Evolutionary conservation across 306 rosid species (phyloP).

Genomic region (Cucumis melo): DNA sequence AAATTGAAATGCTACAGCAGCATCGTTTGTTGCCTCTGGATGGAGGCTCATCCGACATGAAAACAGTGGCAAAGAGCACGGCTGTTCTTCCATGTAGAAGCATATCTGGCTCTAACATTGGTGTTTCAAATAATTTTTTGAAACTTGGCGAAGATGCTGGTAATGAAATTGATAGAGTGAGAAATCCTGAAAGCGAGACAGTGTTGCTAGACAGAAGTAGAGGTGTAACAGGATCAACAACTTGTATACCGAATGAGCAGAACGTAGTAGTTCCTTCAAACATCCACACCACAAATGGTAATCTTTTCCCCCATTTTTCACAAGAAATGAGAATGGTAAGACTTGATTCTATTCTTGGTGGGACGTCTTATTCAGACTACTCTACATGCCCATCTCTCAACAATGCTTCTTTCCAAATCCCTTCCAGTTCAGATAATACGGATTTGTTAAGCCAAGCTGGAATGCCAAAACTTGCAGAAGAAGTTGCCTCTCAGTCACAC

Average conservation of each 20-base stretch:
- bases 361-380: conserved; percentile 21
- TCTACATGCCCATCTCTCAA: conserved; percentile 15
- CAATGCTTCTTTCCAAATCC: conserved; percentile 3
- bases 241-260: conserved; percentile 23
- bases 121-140: conserved; percentile 19
- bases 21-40: conserved; percentile 22
- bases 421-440: conserved; percentile 4
- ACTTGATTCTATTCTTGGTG: conserved; percentile 38
- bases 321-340: conserved; percentile 46
- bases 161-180: conserved; percentile 15
- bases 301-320: conserved; percentile 18
- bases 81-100: conserved; percentile 18
- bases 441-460: conserved; percentile 18
- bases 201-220: conserved; percentile 17
- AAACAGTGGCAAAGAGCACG: conserved; percentile 13
- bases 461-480: conserved; percentile 13
- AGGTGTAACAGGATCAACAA: conserved; percentile 18
- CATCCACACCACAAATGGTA: conserved; percentile 16
- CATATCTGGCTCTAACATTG: conserved; percentile 24
- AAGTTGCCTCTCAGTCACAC: not conserved
- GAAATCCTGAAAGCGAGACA: conserved; percentile 28
- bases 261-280: conserved; percentile 13
- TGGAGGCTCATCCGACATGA: conserved; percentile 15
- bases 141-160: conserved; percentile 23
- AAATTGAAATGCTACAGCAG: conserved; percentile 24